Conservation (phyloP, 2,329 filamentous ascomycete species). For the Penicillium sp. region DNA sequence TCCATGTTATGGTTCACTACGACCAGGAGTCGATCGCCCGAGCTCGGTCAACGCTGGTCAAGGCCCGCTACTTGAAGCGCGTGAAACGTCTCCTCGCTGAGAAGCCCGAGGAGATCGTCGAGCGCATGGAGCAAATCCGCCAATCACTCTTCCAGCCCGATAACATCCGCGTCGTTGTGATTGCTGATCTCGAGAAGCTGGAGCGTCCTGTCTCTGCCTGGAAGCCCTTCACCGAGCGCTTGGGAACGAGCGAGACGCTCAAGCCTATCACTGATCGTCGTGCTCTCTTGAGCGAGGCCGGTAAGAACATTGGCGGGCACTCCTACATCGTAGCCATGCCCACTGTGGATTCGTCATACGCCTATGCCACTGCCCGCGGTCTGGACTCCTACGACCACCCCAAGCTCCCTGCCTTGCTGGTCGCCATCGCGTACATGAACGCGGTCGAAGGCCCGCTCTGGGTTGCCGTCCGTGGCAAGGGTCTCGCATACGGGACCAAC, state of each 20-base stretch:
- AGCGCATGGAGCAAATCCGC: slow-evolving; percentile 71
- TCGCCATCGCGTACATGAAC: slow-evolving; percentile 86
- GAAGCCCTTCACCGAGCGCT: slow-evolving; percentile 55
- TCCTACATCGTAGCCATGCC: slow-evolving; percentile 83
- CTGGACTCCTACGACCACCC: slow-evolving; percentile 71
- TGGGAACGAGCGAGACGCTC: slow-evolving; percentile 52
- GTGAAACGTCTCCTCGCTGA: slow-evolving; percentile 72
- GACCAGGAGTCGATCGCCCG: slow-evolving; percentile 69
- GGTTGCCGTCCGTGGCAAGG: slow-evolving; percentile 86
- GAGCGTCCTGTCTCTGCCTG: slow-evolving; percentile 71
- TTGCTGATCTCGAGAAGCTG: slow-evolving; percentile 71
- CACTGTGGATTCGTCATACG: slow-evolving; percentile 86
- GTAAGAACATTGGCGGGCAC: slow-evolving; percentile 65
- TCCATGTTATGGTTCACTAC: slow-evolving; percentile 72
- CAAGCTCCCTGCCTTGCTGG: slow-evolving; percentile 73
- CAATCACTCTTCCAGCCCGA: slow-evolving; percentile 70
- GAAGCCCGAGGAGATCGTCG: slow-evolving; percentile 69
- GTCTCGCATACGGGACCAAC: slow-evolving; percentile 81
- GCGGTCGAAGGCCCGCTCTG: slow-evolving; percentile 91
- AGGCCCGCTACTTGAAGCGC: slow-evolving; percentile 78
- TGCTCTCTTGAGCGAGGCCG: slow-evolving; percentile 68
- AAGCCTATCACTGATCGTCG: slow-evolving; percentile 65
- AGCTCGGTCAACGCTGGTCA: slow-evolving; percentile 75
- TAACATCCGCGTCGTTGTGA: slow-evolving; percentile 81
- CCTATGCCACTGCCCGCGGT: slow-evolving; percentile 67